A percentile compares a stretch with the other conserved stretches of the same genome.
These are phyloP conservation scores for Tremellales sp. DNA, from an alignment of 1,284 basidiomycete genomes.

Conservation along the genomic window DNA sequence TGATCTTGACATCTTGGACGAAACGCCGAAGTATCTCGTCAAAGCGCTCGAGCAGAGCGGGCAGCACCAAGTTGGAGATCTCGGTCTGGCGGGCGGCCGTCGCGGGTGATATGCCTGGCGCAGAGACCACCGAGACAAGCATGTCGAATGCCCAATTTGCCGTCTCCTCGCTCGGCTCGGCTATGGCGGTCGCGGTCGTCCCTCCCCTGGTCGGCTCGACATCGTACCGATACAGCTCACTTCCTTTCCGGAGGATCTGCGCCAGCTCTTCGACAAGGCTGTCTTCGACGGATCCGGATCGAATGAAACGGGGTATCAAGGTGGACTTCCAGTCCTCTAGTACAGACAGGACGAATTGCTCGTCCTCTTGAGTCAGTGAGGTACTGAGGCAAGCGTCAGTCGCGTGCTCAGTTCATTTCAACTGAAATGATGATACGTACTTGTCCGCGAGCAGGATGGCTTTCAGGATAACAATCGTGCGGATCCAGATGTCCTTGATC, in stretches of 20 bases:
- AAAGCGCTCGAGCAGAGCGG: conserved; percentile 70
- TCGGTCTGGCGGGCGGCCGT: background rate
- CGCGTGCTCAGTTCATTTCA: too few species aligned
- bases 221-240: conserved; percentile 58
- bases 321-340: conserved; percentile 72
- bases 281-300: conserved; percentile 72
- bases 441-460: conserved; percentile 81
- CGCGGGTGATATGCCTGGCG: too few species aligned
- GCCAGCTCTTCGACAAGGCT: conserved; percentile 65
- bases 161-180: conserved; percentile 72
- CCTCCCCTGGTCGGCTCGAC: conserved; percentile 14
- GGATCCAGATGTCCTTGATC: conserved; percentile 75
- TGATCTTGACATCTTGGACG: conserved; percentile 72
- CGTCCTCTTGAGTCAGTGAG: conserved; percentile 56
- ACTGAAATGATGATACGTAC: conserved; percentile 50
- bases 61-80: conserved; percentile 64
- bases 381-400: conserved; percentile 1
- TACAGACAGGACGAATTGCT: conserved; percentile 81
- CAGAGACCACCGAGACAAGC: conserved; percentile 54
- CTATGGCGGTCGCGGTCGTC: conserved; percentile 36
- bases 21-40: conserved; percentile 64
- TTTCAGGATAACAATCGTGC: conserved; percentile 75
- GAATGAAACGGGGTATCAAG: conserved; percentile 59
- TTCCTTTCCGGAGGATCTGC: conserved; percentile 70
- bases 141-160: conserved; percentile 93